Evolutionary conservation across 768 basidiomycete species (phyloP), one percentile per base, ranked within the genome.

Genomic region (Mycena indigotica): DNA sequence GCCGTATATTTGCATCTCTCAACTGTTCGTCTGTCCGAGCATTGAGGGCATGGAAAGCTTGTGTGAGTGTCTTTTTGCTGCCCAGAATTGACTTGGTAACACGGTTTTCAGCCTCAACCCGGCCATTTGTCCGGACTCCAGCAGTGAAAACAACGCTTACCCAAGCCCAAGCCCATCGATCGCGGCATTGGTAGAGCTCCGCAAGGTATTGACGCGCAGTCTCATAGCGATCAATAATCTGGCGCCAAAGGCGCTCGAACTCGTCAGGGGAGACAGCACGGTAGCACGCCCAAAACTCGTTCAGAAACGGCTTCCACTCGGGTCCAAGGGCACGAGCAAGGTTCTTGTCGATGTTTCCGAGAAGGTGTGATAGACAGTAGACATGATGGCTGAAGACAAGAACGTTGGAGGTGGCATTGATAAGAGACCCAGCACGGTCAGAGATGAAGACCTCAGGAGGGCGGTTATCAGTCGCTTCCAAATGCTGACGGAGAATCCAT

Each of bases 161-260:
- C 61, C 66, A 77, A 8, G 70, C 66, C 70, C 70, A 73, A 24
- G 73, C 75, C 74, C 74, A 77, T 16, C 64, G 68, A 26, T 70
- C 60, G 0, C 65, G 64, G 40, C 64, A 67, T 2, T 57, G 50
- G 56, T 72, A 73, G 2, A 77, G 40, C 32, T 70, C 67, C 0
- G 62, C 48, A 5, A 75, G 67, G 55, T 75, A 77, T 0, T 26
- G 24, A 6, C 60, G 23, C 17, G 67, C 60, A 2, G 50, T 2
- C 3, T 67, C 60, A 53, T 56, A 72, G 4, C 50, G 24, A 1
- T 35, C 17, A 1, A 63, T 41, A 1, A 71, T 61, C 1, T 28
- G 41, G 8, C 58, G 12, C 67, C 69, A 74, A 1, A 54, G 40
- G 0, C 49, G 30, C 0, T 72, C 67, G 55, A 74, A 72, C 28